Evolutionary conservation across 176 grass and related monocot species (phyloP).

Genomic region (Carex cristatella): DNA sequence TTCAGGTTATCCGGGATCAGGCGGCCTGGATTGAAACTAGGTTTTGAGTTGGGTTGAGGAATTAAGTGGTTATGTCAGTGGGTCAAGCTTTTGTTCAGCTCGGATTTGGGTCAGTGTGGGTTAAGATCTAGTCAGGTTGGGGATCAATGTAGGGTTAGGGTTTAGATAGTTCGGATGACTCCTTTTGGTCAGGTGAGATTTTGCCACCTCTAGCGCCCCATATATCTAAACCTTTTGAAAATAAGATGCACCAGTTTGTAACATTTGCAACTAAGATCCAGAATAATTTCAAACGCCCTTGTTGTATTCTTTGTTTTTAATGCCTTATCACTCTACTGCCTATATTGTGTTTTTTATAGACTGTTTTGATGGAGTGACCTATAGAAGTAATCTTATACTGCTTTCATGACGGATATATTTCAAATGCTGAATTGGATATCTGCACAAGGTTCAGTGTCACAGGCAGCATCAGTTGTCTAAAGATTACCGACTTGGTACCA

Average conservation of each 20-base stretch:
- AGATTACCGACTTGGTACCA: background rate
- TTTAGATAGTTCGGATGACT: background rate
- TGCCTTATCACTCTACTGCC: background rate
- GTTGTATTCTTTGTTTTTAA: background rate
- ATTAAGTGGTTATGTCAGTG: background rate
- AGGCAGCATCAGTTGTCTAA: background rate
- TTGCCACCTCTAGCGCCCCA: background rate
- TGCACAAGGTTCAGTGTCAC: background rate
- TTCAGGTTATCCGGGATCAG: background rate
- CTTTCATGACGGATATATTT: background rate
- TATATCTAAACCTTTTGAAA: background rate
- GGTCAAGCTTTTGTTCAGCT: background rate
- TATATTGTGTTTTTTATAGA: background rate
- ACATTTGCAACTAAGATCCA: background rate
- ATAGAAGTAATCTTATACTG: slow-evolving; percentile 1
- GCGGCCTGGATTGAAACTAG: background rate
- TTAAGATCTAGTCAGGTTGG: background rate
- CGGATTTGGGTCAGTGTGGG: background rate
- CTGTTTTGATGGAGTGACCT: background rate
- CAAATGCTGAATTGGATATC: background rate
- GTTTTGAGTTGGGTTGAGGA: background rate
- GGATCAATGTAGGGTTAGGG: background rate
- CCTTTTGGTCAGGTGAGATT: background rate
- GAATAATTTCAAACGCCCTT: background rate
- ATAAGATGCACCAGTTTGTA: background rate